Evolutionary conservation across 805 yeast species (phyloP).

Genomic region (Yarrowia alimentaria): DNA sequence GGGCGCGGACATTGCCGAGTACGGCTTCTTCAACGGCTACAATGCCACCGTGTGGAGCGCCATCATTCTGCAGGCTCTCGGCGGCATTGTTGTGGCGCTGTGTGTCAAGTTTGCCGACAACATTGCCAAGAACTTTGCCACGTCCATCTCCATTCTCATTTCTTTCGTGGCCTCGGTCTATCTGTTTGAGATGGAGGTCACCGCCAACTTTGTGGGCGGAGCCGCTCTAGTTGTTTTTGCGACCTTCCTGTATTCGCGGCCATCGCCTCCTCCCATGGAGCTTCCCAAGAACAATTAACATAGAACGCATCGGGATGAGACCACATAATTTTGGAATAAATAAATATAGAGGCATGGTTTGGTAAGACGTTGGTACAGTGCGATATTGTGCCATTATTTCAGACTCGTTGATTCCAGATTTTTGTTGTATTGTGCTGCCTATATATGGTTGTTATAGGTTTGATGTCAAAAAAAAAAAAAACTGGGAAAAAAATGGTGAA

Average conservation of each 20-base stretch:
- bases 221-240: conserved; percentile 41
- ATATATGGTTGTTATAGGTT: too few species aligned
- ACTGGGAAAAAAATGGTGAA: too few species aligned
- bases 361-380: too few species aligned
- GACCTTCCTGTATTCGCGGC: conserved; percentile 41
- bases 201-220: conserved; percentile 41
- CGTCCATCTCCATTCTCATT: conserved; percentile 43
- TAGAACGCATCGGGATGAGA: too few species aligned
- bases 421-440: too few species aligned
- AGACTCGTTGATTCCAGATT: too few species aligned
- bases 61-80: conserved; percentile 43
- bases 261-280: conserved; percentile 7
- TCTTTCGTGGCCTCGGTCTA: conserved; percentile 43
- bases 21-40: conserved; percentile 45
- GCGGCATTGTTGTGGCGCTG: conserved; percentile 45
- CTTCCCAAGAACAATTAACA: conserved; percentile 21
- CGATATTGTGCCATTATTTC: too few species aligned
- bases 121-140: conserved; percentile 46
- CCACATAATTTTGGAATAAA: too few species aligned
- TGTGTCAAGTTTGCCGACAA: conserved; percentile 47
- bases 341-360: too few species aligned
- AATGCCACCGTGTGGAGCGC: conserved; percentile 43
- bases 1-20: conserved; percentile 38
- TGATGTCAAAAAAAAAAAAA: too few species aligned
- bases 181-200: conserved; percentile 41